Percentiles rank a stretch among this genome's conserved stretches.
Conservation (phyloP, 1,139 yeast genomes). For the Pneumocystis jirovecii region DNA sequence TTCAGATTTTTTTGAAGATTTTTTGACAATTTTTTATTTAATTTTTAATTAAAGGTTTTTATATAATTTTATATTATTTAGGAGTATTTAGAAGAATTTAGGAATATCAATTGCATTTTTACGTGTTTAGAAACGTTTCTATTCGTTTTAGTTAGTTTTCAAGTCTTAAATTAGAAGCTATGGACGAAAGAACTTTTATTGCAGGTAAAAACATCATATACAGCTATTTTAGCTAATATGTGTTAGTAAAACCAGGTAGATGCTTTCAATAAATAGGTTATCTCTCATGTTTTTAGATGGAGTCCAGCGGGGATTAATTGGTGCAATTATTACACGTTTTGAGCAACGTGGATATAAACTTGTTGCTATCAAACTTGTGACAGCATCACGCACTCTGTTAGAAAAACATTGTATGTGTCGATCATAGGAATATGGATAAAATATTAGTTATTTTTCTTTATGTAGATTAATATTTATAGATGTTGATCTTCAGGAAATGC, state of each 20-base stretch:
- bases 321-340: conserved; percentile 82
- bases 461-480: not conserved
- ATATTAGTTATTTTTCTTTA: not conserved
- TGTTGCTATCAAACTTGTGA: conserved; percentile 83
- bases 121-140: not conserved
- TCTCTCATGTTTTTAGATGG: not conserved
- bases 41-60: no score
- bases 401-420: conserved; percentile 59
- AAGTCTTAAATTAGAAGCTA: not conserved
- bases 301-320: conserved; percentile 34
- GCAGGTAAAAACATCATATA: not conserved
- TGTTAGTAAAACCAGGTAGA: not conserved
- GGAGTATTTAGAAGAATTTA: no score
- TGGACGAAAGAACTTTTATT: not conserved
- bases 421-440: not conserved
- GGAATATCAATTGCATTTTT: no score
- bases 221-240: not conserved
- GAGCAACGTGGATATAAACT: conserved; percentile 72
- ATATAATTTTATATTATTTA: no score
- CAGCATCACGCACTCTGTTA: conserved; percentile 75
- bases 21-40: no score
- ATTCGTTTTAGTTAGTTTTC: not conserved
- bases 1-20: not conserved
- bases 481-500: conserved; percentile 83
- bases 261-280: not conserved